Base-by-base conservation (phyloP, 208 protist genomes). In the Trypanosoma congolense region DNA sequence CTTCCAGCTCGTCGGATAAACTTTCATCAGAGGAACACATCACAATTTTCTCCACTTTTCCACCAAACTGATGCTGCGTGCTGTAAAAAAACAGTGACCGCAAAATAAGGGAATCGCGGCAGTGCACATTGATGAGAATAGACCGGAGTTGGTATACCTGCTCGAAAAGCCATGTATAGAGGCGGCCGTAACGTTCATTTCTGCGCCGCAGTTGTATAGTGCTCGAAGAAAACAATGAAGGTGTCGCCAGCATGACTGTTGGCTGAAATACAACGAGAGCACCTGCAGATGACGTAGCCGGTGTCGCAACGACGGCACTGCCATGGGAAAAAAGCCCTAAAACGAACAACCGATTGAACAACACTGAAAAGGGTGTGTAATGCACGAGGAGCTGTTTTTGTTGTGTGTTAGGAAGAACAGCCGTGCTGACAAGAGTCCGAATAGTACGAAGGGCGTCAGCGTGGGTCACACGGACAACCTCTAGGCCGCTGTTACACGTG, bases 31-130 rank as follows among this genome's bases (percentile, higher is more conserved):
- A 71, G 4, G 70, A 61, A 38, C 54, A 69, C 24, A 95, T 51
- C 19, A 92, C 68, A 28, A 95, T 82, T 44, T 71, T 76, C 29
- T 73, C 69, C 26, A 95, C 78, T 12, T 54, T 56, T 12, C 84
- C 88, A 25, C 88, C 88, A 22, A 95, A 58, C 62, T 89, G 80
- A 22, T 50, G 56, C 40, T 77, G 60, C 38, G 78, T 87, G 22
- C 70, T 62, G 35, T 70, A 70, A 55, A 92, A 92, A 57, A 95
- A 95, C 6, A 91, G 38, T 36, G 80, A 78, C 26, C 88, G 82
- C 43, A 95, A 68, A 10, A 86, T 29, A 4, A 72, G 43, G 1
- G 72, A 87, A 70, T 95, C 88, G 12, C 77, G 70, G 40, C 62
- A 56, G 29, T 83, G 74, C n/a, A 84, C 58, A 58, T 91, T 80